Conservation (phyloP, 345 rosid genomes). For the Citrus sinensis region DNA sequence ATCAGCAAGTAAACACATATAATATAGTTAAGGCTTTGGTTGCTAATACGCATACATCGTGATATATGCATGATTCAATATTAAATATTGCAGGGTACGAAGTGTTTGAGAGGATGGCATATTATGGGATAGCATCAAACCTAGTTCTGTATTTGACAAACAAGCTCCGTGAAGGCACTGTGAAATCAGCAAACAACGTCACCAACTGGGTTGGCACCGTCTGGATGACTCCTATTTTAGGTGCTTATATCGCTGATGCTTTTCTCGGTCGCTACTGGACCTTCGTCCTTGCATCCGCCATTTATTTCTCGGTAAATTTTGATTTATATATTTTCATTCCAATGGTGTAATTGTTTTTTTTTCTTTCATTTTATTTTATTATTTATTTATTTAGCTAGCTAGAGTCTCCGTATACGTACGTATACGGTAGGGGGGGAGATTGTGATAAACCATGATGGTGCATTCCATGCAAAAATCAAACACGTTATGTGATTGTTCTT, state of each 20-base stretch:
- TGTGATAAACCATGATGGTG: neutral
- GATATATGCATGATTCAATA: no score
- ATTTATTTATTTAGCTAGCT: neutral
- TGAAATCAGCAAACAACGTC: constrained; percentile 54
- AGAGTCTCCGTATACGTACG: no score
- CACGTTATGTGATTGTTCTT: constrained; percentile 7
- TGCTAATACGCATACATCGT: no score
- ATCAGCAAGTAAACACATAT: no score
- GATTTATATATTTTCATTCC: neutral
- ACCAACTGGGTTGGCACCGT: constrained; percentile 63
- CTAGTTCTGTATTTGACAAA: constrained; percentile 44
- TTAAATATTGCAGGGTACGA: constrained; percentile 40
- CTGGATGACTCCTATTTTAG: constrained; percentile 54
- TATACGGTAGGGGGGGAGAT: neutral
- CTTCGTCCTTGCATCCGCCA: constrained; percentile 36
- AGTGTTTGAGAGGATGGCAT: constrained; percentile 71
- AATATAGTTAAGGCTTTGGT: no score
- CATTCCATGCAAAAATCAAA: neutral
- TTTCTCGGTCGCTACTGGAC: constrained; percentile 63
- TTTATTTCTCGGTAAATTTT: constrained; percentile 39
- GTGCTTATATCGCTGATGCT: constrained; percentile 67
- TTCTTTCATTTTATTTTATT: neutral
- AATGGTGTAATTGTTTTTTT: neutral
- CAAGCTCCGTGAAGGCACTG: constrained; percentile 62
- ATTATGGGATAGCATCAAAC: constrained; percentile 61